Conservation (phyloP, 305 asterid genomes). For the Plantago rigida region DNA sequence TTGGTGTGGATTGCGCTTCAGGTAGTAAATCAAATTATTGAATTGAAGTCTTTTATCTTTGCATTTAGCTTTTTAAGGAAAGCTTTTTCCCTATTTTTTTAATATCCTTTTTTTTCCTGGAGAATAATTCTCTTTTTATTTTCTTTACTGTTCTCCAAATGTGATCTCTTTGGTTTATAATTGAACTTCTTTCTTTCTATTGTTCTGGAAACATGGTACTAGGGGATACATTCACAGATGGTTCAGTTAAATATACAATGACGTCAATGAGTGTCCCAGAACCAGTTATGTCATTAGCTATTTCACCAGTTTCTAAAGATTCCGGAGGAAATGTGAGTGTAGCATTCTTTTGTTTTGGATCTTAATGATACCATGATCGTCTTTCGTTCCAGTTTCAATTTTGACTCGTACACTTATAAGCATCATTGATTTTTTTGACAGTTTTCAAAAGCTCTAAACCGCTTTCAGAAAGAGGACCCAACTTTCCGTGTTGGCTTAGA, state of each 20-base stretch:
- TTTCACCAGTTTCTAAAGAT: constrained; percentile 89
- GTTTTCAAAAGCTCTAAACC: constrained; percentile 98
- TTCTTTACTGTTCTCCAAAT: constrained; percentile 5
- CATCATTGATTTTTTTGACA: constrained; percentile 32
- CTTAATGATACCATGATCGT: constrained; percentile 15
- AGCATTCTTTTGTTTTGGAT: constrained; percentile 6
- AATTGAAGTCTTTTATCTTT: background rate
- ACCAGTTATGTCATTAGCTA: constrained; percentile 98
- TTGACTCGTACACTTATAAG: constrained; percentile 1
- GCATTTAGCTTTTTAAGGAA: constrained; percentile 9
- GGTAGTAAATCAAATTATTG: constrained; percentile 38
- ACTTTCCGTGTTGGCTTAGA: constrained; percentile 96
- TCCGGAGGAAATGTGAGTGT: constrained; percentile 87
- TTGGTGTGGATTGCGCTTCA: constrained; percentile 96
- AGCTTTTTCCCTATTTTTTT: too few species aligned
- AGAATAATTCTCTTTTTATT: too few species aligned
- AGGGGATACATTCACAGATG: constrained; percentile 99
- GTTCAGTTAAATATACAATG: constrained; percentile 91
- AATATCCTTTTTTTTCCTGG: too few species aligned
- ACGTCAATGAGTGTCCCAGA: constrained; percentile 99
- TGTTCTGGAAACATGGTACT: constrained; percentile 26
- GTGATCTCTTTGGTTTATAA: background rate
- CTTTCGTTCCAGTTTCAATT: constrained; percentile 8
- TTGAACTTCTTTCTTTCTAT: background rate
- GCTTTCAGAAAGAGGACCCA: constrained; percentile 96